Evolutionary conservation across 2,329 filamentous ascomycete genomes (phyloP), one percentile per base, ranked within the genome.

Genomic region (Simplicillium sp.): DNA sequence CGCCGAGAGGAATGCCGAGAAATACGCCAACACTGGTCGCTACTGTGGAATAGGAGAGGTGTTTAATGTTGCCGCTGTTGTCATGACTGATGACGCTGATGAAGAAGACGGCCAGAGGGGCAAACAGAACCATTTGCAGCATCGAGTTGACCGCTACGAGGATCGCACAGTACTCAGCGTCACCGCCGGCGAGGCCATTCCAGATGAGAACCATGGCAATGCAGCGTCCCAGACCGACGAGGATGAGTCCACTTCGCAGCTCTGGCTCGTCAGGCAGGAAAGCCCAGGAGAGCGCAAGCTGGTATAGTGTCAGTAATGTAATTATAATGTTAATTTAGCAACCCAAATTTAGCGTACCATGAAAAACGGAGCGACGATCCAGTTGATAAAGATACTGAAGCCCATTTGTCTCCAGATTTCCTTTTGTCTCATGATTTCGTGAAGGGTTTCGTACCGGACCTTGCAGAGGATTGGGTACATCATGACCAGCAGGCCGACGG

Each of bases 401-500:
- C 54, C 66, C 38, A 89, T 73, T 57, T 88, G 84, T 33, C 75
- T 70, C 84, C 82, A 88, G 3, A 88, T 64, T 2, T 65, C 62
- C 9, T 67, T 67, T 11, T 73, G 64, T 4, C 60, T 55, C 44
- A 87, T 71, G 3, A 83, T 63, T 5, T 71, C 64, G 56, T 86
- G 82, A 20, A 88, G 60, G 0, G 73, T 74, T 56, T 88, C 84
- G 60, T 75, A 87, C 32, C 74, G 73, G 11, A 88, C 80, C 58
- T 87, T 87, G 68, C 83, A 87, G 2, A 88, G 66, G 44, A 88
- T 88, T 0, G 84, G 84, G 54, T 87, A 88, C 82, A 89, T 89
- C 84, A 89, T 88, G 33, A 87, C 76, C 1, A 89, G 68, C 2
- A 88, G 65, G 1, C 84, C 84, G 37, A 87, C 64, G 1, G 83